These are phyloP conservation scores for Epichloe brachyelytri DNA, from an alignment of 2,329 filamentous ascomycete species.

Conservation along the genomic window DNA sequence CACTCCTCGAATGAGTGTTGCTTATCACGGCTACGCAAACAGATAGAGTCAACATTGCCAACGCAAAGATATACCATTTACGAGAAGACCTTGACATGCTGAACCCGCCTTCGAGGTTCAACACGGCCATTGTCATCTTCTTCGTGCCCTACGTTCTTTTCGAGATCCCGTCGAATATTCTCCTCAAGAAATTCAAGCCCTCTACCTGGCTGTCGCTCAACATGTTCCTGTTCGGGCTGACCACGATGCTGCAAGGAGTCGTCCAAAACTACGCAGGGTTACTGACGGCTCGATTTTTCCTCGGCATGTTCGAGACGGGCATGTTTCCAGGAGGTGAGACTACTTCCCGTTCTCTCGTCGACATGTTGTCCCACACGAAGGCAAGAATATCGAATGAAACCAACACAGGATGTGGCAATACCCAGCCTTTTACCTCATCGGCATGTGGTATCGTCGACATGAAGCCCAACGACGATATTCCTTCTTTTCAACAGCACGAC, in stretches of 20 bases:
- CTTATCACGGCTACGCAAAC: background rate
- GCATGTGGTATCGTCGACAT: conserved; percentile 79
- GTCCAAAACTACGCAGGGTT: conserved; percentile 67
- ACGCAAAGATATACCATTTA: conserved; percentile 57
- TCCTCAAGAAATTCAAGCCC: conserved; percentile 51
- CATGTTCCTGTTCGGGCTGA: conserved; percentile 74
- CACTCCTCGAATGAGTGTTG: too few species aligned
- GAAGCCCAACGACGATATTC: conserved; percentile 88
- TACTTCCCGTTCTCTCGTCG: background rate
- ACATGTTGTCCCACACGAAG: too few species aligned
- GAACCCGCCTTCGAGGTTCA: conserved; percentile 44
- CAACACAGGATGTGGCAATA: background rate
- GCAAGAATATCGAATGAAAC: too few species aligned
- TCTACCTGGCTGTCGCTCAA: conserved; percentile 64
- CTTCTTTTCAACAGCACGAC: conserved; percentile 85
- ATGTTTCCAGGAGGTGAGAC: conserved; percentile 44
- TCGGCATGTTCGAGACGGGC: conserved; percentile 63
- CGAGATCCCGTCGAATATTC: conserved; percentile 55
- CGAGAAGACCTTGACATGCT: conserved; percentile 46
- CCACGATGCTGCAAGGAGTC: conserved; percentile 63
- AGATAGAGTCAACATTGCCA: conserved; percentile 67
- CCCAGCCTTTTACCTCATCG: conserved; percentile 51
- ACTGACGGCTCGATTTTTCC: conserved; percentile 70
- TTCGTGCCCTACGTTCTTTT: conserved; percentile 65
- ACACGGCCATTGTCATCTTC: conserved; percentile 67